phyloP scores from a whole-genome alignment of 129 eudicot species.

The Scalesia atractyloides region DNA sequence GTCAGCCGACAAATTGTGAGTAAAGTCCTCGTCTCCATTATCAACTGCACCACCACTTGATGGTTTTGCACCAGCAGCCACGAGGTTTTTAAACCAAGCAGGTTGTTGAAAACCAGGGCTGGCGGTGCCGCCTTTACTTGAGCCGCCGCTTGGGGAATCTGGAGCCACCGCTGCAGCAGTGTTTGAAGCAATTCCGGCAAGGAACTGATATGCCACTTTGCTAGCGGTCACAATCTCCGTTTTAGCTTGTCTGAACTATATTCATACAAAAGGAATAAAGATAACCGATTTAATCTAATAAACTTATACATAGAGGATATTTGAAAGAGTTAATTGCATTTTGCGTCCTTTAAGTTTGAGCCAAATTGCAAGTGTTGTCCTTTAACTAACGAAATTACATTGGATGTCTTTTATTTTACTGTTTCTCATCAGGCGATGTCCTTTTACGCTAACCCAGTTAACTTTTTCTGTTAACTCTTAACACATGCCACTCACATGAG shows the following conservation, averaged over 20 bases:
- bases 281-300: neutral
- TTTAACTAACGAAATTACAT: too few relatives aligned
- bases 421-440: too few relatives aligned
- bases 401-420: too few relatives aligned
- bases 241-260: conserved; percentile 94
- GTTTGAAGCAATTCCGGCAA: conserved; percentile 67
- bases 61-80: conserved; percentile 77
- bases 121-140: conserved; percentile 30
- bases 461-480: too few relatives aligned
- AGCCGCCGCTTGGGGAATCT: conserved; percentile 45
- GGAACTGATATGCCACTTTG: conserved; percentile 86
- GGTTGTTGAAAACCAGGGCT: conserved; percentile 56
- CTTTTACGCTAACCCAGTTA: too few relatives aligned
- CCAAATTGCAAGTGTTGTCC: too few relatives aligned
- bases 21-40: conserved; percentile 37
- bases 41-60: conserved; percentile 50
- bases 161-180: conserved; percentile 33
- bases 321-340: too few relatives aligned
- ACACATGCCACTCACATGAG: too few relatives aligned
- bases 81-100: conserved; percentile 79
- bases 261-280: neutral
- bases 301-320: too few relatives aligned
- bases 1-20: conserved; percentile 29
- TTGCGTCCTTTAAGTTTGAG: too few relatives aligned
- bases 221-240: conserved; percentile 93